These are phyloP conservation scores for Lepidium sativum DNA, from an alignment of 345 rosid genomes.

Conservation along the genomic window DNA sequence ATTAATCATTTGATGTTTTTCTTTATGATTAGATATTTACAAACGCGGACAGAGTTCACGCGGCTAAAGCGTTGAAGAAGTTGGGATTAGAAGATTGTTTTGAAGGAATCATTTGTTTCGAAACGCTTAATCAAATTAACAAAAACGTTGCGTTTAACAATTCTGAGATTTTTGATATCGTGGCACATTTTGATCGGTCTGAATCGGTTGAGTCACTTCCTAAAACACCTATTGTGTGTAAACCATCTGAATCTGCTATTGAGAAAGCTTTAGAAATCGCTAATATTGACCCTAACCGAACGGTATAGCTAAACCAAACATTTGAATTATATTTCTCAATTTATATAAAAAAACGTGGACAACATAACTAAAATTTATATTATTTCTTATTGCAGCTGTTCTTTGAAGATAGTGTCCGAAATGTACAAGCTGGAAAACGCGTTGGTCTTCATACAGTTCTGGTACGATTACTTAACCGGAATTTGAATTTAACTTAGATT, in stretches of 20 bases:
- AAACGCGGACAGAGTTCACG: too few species aligned
- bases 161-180: conserved; percentile 52
- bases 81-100: too few species aligned
- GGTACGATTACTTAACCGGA: conserved; percentile 37
- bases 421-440: conserved; percentile 76
- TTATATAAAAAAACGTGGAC: background rate
- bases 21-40: too few species aligned
- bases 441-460: conserved; percentile 74
- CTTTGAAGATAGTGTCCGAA: conserved; percentile 86
- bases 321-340: background rate
- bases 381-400: conserved; percentile 44
- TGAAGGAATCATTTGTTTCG: conserved; percentile 95
- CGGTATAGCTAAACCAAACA: conserved; percentile 38
- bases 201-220: conserved; percentile 37
- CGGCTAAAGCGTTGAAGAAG: too few species aligned
- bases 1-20: too few species aligned
- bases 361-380: background rate
- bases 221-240: conserved; percentile 66
- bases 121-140: conserved; percentile 63
- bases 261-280: conserved; percentile 65
- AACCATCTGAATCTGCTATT: conserved; percentile 62
- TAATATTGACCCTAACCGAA: conserved; percentile 60
- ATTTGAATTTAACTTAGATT: too few species aligned
- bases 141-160: too few species aligned
- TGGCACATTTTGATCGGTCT: conserved; percentile 39